Evolutionary conservation across 2,329 filamentous ascomycete species (phyloP).

Genomic region (Colletotrichum sansevieriae): DNA sequence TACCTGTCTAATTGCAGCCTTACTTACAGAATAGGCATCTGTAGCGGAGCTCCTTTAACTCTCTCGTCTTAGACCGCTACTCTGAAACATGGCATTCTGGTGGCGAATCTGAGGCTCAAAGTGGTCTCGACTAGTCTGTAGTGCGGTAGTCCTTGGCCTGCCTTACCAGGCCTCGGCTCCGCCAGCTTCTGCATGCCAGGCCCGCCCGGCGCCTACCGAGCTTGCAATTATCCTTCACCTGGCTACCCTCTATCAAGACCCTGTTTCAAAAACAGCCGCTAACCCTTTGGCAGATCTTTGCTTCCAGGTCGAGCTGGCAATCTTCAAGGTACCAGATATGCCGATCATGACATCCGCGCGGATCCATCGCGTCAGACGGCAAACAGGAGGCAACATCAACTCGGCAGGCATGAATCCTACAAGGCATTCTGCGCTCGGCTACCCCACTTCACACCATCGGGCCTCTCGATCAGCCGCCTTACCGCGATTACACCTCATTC

Average conservation of each 20-base stretch:
- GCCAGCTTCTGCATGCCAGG: slow-evolving; percentile 2
- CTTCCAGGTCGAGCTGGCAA: not conserved
- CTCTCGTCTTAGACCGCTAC: slow-evolving; percentile 1
- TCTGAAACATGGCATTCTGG: slow-evolving; percentile 21
- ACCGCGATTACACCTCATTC: slow-evolving; percentile 11
- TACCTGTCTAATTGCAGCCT: not conserved
- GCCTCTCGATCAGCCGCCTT: slow-evolving; percentile 29
- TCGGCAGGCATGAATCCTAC: slow-evolving; percentile 32
- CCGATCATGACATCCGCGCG: slow-evolving; percentile 35
- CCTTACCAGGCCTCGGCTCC: slow-evolving; percentile 20
- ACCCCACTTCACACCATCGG: not conserved
- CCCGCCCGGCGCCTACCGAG: slow-evolving; percentile 25
- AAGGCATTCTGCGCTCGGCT: slow-evolving; percentile 30
- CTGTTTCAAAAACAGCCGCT: slow-evolving; percentile 11
- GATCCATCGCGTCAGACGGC: slow-evolving; percentile 24
- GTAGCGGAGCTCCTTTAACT: slow-evolving; percentile 23
- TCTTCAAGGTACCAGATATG: slow-evolving; percentile 4
- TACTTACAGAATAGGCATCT: slow-evolving; percentile 8
- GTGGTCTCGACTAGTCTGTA: slow-evolving; percentile 15
- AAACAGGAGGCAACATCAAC: slow-evolving; percentile 13
- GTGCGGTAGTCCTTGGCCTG: not conserved
- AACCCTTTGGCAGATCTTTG: slow-evolving; percentile 5
- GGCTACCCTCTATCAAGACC: not conserved
- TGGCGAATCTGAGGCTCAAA: slow-evolving; percentile 38
- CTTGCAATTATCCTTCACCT: slow-evolving; percentile 5